Evolutionary conservation across 2,329 filamentous ascomycete species (phyloP).

Genomic region (Scedosporium aurantiacum): DNA sequence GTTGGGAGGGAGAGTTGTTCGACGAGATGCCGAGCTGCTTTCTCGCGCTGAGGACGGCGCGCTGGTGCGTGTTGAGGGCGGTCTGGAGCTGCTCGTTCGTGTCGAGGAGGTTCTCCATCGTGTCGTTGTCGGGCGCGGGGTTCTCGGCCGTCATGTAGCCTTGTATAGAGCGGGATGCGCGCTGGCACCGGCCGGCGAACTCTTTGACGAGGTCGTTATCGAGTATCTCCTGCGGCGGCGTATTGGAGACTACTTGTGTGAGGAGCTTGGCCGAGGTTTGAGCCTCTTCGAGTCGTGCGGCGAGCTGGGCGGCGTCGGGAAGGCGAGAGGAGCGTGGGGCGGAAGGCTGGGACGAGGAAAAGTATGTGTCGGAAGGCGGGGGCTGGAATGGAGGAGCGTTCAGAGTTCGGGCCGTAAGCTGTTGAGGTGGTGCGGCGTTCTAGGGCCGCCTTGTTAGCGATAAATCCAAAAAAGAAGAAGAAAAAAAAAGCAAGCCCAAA

Average conservation of each 20-base stretch:
- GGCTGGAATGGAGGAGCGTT: not conserved
- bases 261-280: slow-evolving; percentile 82
- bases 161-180: slow-evolving; percentile 72
- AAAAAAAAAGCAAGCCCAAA: not conserved
- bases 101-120: slow-evolving; percentile 85
- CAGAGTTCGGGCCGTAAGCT: not conserved
- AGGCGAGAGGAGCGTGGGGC: slow-evolving; percentile 32
- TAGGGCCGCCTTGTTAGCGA: not conserved
- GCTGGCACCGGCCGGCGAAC: slow-evolving; percentile 76
- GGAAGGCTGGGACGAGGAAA: slow-evolving; percentile 38
- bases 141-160: slow-evolving; percentile 71
- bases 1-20: slow-evolving; percentile 13
- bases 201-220: slow-evolving; percentile 84
- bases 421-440: not conserved
- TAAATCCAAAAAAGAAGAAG: slow-evolving; percentile 1
- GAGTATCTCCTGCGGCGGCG: slow-evolving; percentile 63
- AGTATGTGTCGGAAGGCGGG: slow-evolving; percentile 38
- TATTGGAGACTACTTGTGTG: slow-evolving; percentile 83
- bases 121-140: slow-evolving; percentile 81
- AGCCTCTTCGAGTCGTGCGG: slow-evolving; percentile 78
- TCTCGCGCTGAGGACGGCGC: slow-evolving; percentile 56
- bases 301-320: slow-evolving; percentile 66
- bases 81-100: slow-evolving; percentile 85
- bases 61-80: slow-evolving; percentile 73
- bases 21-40: slow-evolving; percentile 38